Conservation (phyloP, 805 yeast species). For the Starmerella bombicola region DNA sequence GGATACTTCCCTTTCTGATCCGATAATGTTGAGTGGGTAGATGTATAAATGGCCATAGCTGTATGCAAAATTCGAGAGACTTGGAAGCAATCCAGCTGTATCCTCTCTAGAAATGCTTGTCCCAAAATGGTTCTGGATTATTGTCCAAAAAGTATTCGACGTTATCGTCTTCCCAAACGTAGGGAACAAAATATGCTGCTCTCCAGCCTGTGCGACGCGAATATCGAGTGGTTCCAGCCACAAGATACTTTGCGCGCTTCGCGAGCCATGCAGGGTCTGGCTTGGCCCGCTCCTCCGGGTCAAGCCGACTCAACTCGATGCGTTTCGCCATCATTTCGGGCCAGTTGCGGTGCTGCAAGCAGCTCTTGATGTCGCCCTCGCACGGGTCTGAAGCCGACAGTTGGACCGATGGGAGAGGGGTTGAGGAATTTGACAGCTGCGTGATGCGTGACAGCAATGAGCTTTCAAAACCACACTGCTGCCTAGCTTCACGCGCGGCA, state of each 20-base stretch:
- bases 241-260: slow-evolving; percentile 7
- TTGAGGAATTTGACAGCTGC: neutral
- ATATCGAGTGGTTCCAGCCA: slow-evolving; percentile 12
- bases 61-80: no score
- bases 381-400: slow-evolving; percentile 1
- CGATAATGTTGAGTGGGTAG: no score
- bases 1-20: no score
- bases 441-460: neutral
- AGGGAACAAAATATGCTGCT: slow-evolving; percentile 11
- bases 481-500: neutral
- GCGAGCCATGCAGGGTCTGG: slow-evolving; percentile 10
- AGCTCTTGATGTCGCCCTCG: neutral
- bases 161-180: slow-evolving; percentile 12
- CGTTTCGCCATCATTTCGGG: slow-evolving; percentile 2
- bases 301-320: neutral
- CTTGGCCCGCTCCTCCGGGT: slow-evolving; percentile 1
- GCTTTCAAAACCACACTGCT: slow-evolving; percentile 9
- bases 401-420: no score
- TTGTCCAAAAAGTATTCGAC: slow-evolving; percentile 6
- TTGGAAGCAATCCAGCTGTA: no score
- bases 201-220: slow-evolving; percentile 3
- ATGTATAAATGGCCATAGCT: no score
- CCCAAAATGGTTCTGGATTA: slow-evolving; percentile 12
- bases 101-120: slow-evolving; percentile 10
- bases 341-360: slow-evolving; percentile 10